Evolutionary conservation across 768 basidiomycete genomes (phyloP).

Genomic region (Boletus speciosus): DNA sequence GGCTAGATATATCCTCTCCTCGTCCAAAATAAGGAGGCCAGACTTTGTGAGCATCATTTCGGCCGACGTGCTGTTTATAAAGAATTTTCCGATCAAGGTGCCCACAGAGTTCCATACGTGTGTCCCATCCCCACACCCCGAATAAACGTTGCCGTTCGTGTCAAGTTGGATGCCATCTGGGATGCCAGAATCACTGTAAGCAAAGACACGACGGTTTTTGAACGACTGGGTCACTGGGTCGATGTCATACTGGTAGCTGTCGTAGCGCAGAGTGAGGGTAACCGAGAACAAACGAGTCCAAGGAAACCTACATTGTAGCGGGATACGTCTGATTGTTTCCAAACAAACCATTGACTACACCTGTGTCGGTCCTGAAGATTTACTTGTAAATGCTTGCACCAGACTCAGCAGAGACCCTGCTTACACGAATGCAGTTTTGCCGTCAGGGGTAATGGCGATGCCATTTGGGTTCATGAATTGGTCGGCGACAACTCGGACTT

Average conservation of each 20-base stretch:
- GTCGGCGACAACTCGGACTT: not conserved
- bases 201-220: constrained; percentile 61
- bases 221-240: constrained; percentile 51
- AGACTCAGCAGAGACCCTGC: constrained; percentile 12
- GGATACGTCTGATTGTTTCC: constrained; percentile 57
- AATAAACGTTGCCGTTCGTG: constrained; percentile 59
- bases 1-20: constrained; percentile 24
- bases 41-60: constrained; percentile 42
- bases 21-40: constrained; percentile 38
- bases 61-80: constrained; percentile 29
- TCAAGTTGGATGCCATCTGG: constrained; percentile 71
- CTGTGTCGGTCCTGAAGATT: constrained; percentile 32
- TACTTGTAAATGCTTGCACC: not conserved
- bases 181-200: constrained; percentile 60
- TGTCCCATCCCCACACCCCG: constrained; percentile 63
- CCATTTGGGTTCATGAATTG: constrained; percentile 49
- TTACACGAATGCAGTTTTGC: constrained; percentile 61
- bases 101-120: constrained; percentile 58
- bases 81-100: constrained; percentile 30
- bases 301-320: constrained; percentile 56
- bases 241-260: constrained; percentile 69
- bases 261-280: not conserved
- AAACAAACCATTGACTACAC: constrained; percentile 37
- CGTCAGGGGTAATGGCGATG: constrained; percentile 66
- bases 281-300: not conserved